Evolutionary conservation across 2,329 filamentous ascomycete species (phyloP).

Genomic region (Penicillium sp.): DNA sequence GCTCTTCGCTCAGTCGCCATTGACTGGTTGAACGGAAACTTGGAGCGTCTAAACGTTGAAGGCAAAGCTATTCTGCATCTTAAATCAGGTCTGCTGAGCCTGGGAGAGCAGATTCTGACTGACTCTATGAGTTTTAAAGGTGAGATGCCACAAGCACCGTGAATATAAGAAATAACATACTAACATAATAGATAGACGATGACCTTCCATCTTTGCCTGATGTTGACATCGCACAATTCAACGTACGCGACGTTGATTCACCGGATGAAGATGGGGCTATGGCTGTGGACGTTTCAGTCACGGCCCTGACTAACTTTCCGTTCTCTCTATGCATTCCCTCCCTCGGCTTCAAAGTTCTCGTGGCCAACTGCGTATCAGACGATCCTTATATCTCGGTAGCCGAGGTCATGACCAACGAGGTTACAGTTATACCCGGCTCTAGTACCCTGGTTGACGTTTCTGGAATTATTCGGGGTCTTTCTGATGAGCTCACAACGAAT

Average conservation of each 20-base stretch:
- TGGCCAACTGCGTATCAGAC: slow-evolving; percentile 75
- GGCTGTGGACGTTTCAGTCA: slow-evolving; percentile 77
- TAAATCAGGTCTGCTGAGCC: slow-evolving; percentile 76
- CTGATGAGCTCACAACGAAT: slow-evolving; percentile 70
- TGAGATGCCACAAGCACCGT: slow-evolving; percentile 65
- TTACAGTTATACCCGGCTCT: slow-evolving; percentile 70
- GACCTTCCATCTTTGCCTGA: slow-evolving; percentile 78
- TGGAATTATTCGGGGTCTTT: slow-evolving; percentile 74
- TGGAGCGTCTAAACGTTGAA: slow-evolving; percentile 72
- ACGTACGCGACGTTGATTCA: slow-evolving; percentile 72
- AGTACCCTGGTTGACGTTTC: slow-evolving; percentile 72
- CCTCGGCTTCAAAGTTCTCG: slow-evolving; percentile 81
- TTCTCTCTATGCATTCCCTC: slow-evolving; percentile 76
- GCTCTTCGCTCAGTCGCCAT: slow-evolving; percentile 80
- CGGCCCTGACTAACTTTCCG: slow-evolving; percentile 76
- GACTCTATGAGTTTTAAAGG: slow-evolving; percentile 82
- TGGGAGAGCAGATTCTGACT: slow-evolving; percentile 77
- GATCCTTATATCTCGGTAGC: slow-evolving; percentile 80
- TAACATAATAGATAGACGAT: slow-evolving; percentile 47
- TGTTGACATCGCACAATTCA: slow-evolving; percentile 81
- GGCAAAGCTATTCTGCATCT: slow-evolving; percentile 75
- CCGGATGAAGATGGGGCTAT: slow-evolving; percentile 67
- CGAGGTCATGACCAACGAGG: slow-evolving; percentile 69
- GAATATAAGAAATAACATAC: slow-evolving; percentile 28
- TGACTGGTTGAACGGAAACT: slow-evolving; percentile 82